These are phyloP conservation scores for Meyerozyma athensensis DNA, from an alignment of 1,139 yeast species.

Conservation along the genomic window DNA sequence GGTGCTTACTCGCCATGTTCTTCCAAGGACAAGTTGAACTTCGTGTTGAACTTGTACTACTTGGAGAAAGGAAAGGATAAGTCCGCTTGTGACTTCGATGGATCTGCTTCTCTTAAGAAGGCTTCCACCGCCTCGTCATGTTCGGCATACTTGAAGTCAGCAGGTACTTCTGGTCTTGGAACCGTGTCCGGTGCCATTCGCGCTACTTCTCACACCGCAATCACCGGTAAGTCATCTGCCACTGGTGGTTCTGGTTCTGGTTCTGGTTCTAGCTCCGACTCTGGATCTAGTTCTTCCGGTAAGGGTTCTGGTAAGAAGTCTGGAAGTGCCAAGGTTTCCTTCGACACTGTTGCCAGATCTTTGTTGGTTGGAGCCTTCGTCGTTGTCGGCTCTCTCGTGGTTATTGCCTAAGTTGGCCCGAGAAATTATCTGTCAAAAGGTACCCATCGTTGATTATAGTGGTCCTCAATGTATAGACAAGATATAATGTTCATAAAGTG, in stretches of 20 bases:
- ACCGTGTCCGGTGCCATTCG: conserved; percentile 25
- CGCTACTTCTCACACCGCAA: conserved; percentile 7
- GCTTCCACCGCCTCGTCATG: conserved; percentile 54
- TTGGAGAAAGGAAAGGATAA: conserved; percentile 35
- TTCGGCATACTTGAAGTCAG: conserved; percentile 37
- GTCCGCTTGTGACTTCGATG: conserved; percentile 63
- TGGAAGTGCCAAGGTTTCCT: conserved; percentile 14
- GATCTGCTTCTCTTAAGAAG: conserved; percentile 50
- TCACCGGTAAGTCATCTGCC: conserved; percentile 10
- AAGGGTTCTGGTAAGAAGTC: conserved; percentile 9
- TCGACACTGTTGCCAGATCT: conserved; percentile 15
- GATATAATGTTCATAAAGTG: background rate
- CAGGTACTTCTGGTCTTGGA: conserved; percentile 38
- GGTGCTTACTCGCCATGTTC: conserved; percentile 61
- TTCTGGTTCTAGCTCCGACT: conserved; percentile 11
- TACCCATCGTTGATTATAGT: background rate
- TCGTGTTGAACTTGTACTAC: conserved; percentile 57
- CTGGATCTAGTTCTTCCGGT: conserved; percentile 8
- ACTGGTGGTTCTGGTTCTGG: conserved; percentile 19
- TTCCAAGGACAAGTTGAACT: conserved; percentile 58
- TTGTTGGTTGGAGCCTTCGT: conserved; percentile 20
- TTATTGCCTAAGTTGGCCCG: conserved; percentile 13
- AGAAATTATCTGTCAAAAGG: no score
- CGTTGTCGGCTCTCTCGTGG: conserved; percentile 19
- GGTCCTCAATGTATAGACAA: background rate